Base-by-base conservation (phyloP, 1,139 yeast species). In the Scheffersomyces lignicola region DNA sequence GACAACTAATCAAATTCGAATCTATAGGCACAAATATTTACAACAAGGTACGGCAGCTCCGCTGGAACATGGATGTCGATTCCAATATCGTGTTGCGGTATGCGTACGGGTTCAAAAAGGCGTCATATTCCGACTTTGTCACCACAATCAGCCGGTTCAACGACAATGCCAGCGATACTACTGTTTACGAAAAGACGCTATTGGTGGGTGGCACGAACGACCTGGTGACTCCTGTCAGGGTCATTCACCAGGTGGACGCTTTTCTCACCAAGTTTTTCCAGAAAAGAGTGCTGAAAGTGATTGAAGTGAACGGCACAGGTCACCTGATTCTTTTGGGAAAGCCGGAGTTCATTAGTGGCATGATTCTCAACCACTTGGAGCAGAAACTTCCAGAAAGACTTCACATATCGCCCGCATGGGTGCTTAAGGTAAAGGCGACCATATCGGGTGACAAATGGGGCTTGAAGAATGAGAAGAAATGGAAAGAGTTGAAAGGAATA, bases 371-470 rank as follows among this genome's bases (percentile, higher is more conserved):
- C 44, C 86, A 81, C 50, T 54, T 83, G 12, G 77, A 75, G 44
- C 57, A 60, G 42, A 66, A 66, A 35, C 70, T 74, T 38, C 78
- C 81, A 33, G 57, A 65, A 46, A 38, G 71, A 44, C 47, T 73
- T 51, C 60, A 76, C 44, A 64, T 80, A 29, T 73, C 80, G 4
- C 76, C 81, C 4, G 75, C 81, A 3, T 80, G 85, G 86, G 85
- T 80, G 35, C 64, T 80, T 35, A 69, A 72, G 35, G 65, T 75
- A 14, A 77, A 80, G 48, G 86, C 86, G 2, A 71, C 75, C 37
- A 69, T 78, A 4, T 71, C 78, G 13, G 83, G 83, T 1, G 83
- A 78, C 47, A 84, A 84, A 55, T 84, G 92, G 92, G 86, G 89
- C 20, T 59, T 84, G 42, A 84, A 84, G 54, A 84, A 84, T 51